phyloP scores from a whole-genome alignment of 192 early-diverging fungal genomes.

The Polychytrium aggregatum region DNA sequence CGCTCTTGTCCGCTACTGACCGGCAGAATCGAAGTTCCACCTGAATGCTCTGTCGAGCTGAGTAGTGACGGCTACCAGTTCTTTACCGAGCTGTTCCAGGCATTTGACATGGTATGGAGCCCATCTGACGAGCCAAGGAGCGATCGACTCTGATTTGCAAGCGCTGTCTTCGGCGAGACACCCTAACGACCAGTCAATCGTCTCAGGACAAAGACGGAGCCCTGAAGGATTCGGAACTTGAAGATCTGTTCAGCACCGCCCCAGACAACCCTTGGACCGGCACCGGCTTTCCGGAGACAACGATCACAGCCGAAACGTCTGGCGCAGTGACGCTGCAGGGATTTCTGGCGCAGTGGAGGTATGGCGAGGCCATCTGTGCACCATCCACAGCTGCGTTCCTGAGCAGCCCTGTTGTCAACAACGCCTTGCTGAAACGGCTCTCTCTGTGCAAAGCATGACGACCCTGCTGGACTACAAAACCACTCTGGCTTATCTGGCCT shows the following conservation, averaged over 20 bases:
- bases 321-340: constrained; percentile 90
- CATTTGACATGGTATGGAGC: constrained; percentile 74
- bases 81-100: constrained; percentile 87
- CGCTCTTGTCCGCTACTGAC: background rate
- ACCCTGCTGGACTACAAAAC: constrained; percentile 83
- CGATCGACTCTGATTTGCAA: no score
- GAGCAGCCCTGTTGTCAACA: background rate
- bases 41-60: constrained; percentile 87
- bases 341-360: constrained; percentile 99
- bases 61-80: constrained; percentile 90
- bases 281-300: constrained; percentile 77
- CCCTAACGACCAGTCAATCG: no score
- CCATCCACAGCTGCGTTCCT: constrained; percentile 5
- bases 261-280: constrained; percentile 91
- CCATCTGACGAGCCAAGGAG: no score
- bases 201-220: constrained; percentile 92
- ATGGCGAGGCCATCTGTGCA: background rate
- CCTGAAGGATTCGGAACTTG: constrained; percentile 71
- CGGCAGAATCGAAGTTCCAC: constrained; percentile 69
- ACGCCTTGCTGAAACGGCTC: background rate
- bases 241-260: constrained; percentile 74
- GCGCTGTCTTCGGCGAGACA: no score
- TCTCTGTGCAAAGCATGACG: constrained; percentile 62
- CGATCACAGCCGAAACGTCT: constrained; percentile 70
- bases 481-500: constrained; percentile 89